Percentiles rank a stretch among this genome's conserved stretches.
phyloP scores from a whole-genome alignment of 352 stramenopile genomes.

The Globisporangium okanoganense region DNA sequence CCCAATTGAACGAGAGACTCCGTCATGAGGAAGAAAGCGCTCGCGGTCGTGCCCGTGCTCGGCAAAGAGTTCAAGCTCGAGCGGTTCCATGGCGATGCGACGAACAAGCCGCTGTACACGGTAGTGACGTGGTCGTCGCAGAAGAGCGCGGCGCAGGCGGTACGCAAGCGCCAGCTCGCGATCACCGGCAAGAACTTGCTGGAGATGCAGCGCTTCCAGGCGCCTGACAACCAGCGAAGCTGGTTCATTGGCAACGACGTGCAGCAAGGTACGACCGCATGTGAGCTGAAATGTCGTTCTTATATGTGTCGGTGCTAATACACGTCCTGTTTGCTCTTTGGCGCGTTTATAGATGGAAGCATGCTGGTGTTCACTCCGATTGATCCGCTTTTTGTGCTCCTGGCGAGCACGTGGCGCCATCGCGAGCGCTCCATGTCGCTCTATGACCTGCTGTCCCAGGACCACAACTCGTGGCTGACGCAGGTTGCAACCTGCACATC shows the following conservation, averaged over 20 bases:
- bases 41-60: slow-evolving; percentile 49
- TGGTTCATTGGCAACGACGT: slow-evolving; percentile 80
- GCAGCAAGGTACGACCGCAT: slow-evolving; percentile 31
- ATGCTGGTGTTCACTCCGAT: slow-evolving; percentile 61
- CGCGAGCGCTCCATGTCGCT: slow-evolving; percentile 45
- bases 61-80: slow-evolving; percentile 32
- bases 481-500: slow-evolving; percentile 29
- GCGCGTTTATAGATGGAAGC: slow-evolving; percentile 45
- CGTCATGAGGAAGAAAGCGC: slow-evolving; percentile 39
- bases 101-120: slow-evolving; percentile 40
- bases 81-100: slow-evolving; percentile 68
- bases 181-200: slow-evolving; percentile 39
- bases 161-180: slow-evolving; percentile 53
- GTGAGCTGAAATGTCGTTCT: too few relatives aligned
- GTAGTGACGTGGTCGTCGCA: slow-evolving; percentile 46
- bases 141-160: not conserved
- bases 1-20: too few relatives aligned
- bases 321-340: too few relatives aligned
- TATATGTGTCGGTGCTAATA: not conserved
- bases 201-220: slow-evolving; percentile 60
- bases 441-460: slow-evolving; percentile 46
- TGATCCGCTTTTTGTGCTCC: slow-evolving; percentile 69
- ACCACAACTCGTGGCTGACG: slow-evolving; percentile 57
- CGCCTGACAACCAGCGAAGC: slow-evolving; percentile 43
- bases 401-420: slow-evolving; percentile 48